Conservation (phyloP, 371 early-diverging fungal species). For the Mortierella sp. region DNA sequence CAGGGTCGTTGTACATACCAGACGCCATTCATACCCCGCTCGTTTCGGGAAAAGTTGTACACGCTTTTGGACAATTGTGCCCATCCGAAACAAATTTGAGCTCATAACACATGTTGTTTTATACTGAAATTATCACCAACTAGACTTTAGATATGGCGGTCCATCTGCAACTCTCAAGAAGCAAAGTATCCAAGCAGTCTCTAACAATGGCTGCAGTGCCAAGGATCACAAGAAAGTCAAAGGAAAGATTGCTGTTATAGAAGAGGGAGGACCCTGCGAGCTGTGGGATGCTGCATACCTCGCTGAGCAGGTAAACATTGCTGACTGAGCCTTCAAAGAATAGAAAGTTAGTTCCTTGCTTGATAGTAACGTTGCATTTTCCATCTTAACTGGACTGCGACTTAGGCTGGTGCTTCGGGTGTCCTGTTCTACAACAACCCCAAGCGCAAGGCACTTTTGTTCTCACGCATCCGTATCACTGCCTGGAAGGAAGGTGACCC, state of each 20-base stretch:
- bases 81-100: too few species aligned
- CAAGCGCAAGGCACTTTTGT: slow-evolving; percentile 33
- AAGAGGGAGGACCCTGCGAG: slow-evolving; percentile 49
- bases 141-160: slow-evolving; percentile 60
- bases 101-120: not conserved
- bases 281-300: slow-evolving; percentile 53
- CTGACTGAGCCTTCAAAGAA: not conserved
- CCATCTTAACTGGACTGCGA: not conserved
- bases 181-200: slow-evolving; percentile 44
- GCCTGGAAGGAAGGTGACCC: slow-evolving; percentile 61
- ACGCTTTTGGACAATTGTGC: too few species aligned
- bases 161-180: slow-evolving; percentile 41
- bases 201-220: slow-evolving; percentile 37
- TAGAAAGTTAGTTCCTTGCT: not conserved
- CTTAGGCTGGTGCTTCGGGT: slow-evolving; percentile 48
- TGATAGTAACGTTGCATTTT: not conserved
- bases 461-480: slow-evolving; percentile 45
- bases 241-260: slow-evolving; percentile 56
- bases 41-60: slow-evolving; percentile 4
- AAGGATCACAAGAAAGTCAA: slow-evolving; percentile 40
- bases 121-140: not conserved
- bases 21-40: too few species aligned
- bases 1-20: not conserved
- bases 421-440: slow-evolving; percentile 57
- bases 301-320: slow-evolving; percentile 51